Conservation (phyloP, 1,284 basidiomycete species). For the Pseudozyma thailandica region DNA sequence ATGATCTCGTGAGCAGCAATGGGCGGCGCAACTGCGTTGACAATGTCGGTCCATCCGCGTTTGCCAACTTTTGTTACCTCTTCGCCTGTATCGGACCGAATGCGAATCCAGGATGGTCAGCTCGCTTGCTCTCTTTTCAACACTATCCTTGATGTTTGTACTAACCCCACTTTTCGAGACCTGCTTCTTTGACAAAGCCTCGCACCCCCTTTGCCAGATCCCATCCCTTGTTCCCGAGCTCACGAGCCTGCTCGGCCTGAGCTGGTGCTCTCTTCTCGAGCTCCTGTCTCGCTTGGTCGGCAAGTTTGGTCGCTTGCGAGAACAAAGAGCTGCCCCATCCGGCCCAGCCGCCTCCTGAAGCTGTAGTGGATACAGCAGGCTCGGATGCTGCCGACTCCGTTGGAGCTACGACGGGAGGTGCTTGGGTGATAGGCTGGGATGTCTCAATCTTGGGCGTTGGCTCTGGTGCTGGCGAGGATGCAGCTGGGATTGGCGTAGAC, state of each 20-base stretch:
- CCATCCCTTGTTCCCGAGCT: conserved; percentile 47
- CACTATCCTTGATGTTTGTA: background rate
- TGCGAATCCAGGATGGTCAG: background rate
- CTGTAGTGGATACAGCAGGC: too few species aligned
- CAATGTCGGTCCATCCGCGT: conserved; percentile 74
- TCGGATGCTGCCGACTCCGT: conserved; percentile 65
- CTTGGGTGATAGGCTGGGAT: too few species aligned
- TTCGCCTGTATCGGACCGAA: conserved; percentile 22
- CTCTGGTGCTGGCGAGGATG: conserved; percentile 3
- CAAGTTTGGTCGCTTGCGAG: conserved; percentile 59
- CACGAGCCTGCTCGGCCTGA: conserved; percentile 43
- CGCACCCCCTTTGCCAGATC: conserved; percentile 58
- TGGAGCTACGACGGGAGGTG: too few species aligned
- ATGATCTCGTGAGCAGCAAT: conserved; percentile 98
- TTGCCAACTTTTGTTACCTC: conserved; percentile 58
- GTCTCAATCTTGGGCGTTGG: background rate
- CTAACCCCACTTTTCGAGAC: conserved; percentile 54
- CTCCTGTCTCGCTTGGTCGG: conserved; percentile 65
- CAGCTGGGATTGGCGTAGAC: background rate
- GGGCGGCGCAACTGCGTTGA: conserved; percentile 96
- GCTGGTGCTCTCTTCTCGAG: conserved; percentile 59
- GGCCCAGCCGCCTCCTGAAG: conserved; percentile 75
- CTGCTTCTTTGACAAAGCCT: conserved; percentile 58
- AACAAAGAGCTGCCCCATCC: conserved; percentile 74
- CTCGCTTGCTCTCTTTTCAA: background rate